These are phyloP conservation scores for Penicillium paneum DNA, from an alignment of 2,329 filamentous ascomycete species.

Conservation along the genomic window DNA sequence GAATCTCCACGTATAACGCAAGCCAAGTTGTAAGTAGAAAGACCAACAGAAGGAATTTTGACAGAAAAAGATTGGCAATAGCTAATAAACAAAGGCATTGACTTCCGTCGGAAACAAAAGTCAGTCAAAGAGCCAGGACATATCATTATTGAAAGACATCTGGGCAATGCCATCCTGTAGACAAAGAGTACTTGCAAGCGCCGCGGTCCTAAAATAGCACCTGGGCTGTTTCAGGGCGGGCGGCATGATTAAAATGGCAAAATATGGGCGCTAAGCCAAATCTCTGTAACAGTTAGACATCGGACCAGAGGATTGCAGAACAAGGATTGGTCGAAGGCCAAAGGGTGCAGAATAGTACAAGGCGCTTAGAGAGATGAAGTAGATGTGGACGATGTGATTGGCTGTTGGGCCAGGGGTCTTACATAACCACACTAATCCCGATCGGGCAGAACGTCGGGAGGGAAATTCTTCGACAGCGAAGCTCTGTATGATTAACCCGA, in stretches of 20 bases:
- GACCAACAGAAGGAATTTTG: background rate
- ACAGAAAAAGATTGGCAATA: constrained; percentile 1
- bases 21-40: background rate
- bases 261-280: constrained; percentile 17
- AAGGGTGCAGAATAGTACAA: constrained; percentile 1
- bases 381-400: constrained; percentile 15
- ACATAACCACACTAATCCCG: constrained; percentile 30
- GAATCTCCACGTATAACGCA: constrained; percentile 2
- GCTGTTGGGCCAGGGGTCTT: constrained; percentile 11
- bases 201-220: constrained; percentile 29
- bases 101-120: constrained; percentile 11
- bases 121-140: constrained; percentile 9
- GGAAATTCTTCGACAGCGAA: constrained; percentile 37
- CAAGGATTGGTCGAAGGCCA: constrained; percentile 2
- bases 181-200: constrained; percentile 32
- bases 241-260: constrained; percentile 17
- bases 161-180: constrained; percentile 7
- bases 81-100: constrained; percentile 13
- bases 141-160: constrained; percentile 7
- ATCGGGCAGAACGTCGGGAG: constrained; percentile 24
- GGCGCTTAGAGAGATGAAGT: constrained; percentile 20
- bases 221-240: constrained; percentile 23
- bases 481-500: constrained; percentile 18
- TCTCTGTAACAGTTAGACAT: constrained; percentile 8
- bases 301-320: constrained; percentile 3